Percentiles rank a stretch among this genome's conserved stretches.
These are phyloP conservation scores for Trypanosoma boissoni DNA, from an alignment of 208 protist genomes.

Conservation along the genomic window DNA sequence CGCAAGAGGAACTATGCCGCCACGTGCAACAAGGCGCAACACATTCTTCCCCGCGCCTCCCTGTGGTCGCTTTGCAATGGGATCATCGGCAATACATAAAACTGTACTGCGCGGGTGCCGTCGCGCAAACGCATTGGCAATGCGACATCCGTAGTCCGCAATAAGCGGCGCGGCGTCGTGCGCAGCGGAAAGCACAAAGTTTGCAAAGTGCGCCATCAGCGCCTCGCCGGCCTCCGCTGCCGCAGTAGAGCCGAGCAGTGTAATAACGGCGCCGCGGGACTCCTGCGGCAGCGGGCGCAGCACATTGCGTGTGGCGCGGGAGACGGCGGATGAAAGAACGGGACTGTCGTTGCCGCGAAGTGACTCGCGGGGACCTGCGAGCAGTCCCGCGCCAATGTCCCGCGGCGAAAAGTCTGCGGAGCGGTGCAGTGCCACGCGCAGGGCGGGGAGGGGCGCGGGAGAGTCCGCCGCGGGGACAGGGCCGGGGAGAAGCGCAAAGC, in stretches of 20 bases:
- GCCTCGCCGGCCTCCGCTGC: background rate
- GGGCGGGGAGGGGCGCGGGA: background rate
- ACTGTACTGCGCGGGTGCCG: conserved; percentile 7
- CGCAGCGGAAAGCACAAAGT: background rate
- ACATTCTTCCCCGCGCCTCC: background rate
- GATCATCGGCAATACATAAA: conserved; percentile 12
- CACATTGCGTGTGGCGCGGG: conserved; percentile 1
- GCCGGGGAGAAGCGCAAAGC: too few relatives aligned
- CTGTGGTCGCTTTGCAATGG: background rate
- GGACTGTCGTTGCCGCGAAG: conserved; percentile 4
- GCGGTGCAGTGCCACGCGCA: background rate
- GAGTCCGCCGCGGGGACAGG: too few relatives aligned
- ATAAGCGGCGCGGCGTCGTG: conserved; percentile 4
- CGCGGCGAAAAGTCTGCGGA: background rate
- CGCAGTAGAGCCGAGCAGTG: background rate
- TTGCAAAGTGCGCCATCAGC: conserved; percentile 1
- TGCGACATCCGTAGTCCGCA: conserved; percentile 14
- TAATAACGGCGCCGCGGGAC: background rate
- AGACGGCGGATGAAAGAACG: background rate
- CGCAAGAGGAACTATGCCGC: too few relatives aligned
- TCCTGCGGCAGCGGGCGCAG: conserved; percentile 1
- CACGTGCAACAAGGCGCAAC: conserved; percentile 1
- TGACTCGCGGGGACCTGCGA: background rate
- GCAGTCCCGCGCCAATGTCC: background rate
- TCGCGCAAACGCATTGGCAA: conserved; percentile 1